phyloP scores from a whole-genome alignment of 2,329 filamentous ascomycete genomes.

The Botrytis squamosa region DNA sequence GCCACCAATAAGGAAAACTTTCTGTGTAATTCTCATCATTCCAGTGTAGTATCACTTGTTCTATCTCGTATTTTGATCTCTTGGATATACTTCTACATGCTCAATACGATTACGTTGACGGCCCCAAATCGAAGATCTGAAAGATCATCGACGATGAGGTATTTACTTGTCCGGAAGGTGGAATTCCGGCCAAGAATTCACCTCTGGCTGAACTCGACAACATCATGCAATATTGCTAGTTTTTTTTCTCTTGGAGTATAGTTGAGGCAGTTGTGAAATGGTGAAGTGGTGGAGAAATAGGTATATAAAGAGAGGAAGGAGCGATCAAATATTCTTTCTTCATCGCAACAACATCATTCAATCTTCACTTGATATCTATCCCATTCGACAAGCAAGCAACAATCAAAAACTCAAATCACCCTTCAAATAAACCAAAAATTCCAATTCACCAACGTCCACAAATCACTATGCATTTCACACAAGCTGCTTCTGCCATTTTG shows the following conservation, averaged over 20 bases:
- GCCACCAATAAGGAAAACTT: background rate
- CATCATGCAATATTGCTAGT: background rate
- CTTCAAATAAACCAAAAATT: background rate
- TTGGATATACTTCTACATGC: background rate
- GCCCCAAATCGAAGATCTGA: background rate
- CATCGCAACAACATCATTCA: conserved; percentile 5
- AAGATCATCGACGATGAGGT: conserved; percentile 15
- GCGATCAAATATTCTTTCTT: background rate
- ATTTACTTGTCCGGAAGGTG: conserved; percentile 2
- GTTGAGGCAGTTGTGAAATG: background rate
- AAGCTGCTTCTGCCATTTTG: conserved; percentile 15
- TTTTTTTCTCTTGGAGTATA: background rate
- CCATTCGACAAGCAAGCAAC: background rate
- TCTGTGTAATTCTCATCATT: background rate
- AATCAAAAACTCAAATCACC: too few relatives aligned
- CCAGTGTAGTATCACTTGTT: conserved; percentile 5
- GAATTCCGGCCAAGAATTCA: background rate
- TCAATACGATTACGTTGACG: background rate
- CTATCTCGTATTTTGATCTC: conserved; percentile 2
- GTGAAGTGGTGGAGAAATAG: background rate
- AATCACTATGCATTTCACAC: conserved; percentile 13
- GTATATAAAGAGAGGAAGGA: conserved; percentile 17
- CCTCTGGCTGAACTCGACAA: background rate
- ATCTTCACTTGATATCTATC: background rate
- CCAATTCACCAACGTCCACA: background rate